A percentile compares a stretch with the other conserved stretches of the same genome.
Evolutionary conservation across 306 rosid genomes (phyloP).

Genomic region (Parietaria judaica): DNA sequence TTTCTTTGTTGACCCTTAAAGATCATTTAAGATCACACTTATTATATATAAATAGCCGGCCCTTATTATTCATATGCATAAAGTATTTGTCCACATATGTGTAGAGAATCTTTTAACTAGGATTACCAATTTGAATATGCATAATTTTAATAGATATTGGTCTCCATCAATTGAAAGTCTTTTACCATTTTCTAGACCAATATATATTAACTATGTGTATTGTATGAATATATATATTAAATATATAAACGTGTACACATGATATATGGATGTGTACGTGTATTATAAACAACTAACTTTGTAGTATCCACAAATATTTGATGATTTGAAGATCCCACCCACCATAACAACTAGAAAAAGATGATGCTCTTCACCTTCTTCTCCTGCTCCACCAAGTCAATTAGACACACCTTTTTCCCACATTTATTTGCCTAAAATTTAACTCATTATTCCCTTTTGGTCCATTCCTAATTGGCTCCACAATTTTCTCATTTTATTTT

Average conservation of each 20-base stretch:
- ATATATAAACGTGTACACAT: not conserved
- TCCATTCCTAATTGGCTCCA: slow-evolving; percentile 52
- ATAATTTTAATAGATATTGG: not conserved
- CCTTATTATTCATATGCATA: too few relatives aligned
- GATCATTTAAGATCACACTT: not conserved
- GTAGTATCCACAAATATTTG: not conserved
- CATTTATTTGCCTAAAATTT: slow-evolving; percentile 32
- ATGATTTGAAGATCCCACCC: slow-evolving; percentile 29
- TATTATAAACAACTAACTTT: not conserved
- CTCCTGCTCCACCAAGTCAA: slow-evolving; percentile 39
- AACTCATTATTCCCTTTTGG: slow-evolving; percentile 26
- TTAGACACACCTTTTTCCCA: slow-evolving; percentile 28
- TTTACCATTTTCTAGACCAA: not conserved
- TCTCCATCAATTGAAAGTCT: not conserved
- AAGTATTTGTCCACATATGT: too few relatives aligned
- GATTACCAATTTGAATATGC: not conserved
- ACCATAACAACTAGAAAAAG: slow-evolving; percentile 24
- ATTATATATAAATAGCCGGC: not conserved
- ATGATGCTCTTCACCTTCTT: slow-evolving; percentile 28
- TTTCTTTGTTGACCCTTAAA: not conserved
- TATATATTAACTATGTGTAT: too few relatives aligned
- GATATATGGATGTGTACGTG: not conserved
- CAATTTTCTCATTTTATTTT: slow-evolving; percentile 11
- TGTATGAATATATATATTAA: not conserved
- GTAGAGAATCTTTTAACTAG: not conserved